phyloP scores from a whole-genome alignment of 2,329 filamentous ascomycete genomes.

The Sordariomycetes sp. region DNA sequence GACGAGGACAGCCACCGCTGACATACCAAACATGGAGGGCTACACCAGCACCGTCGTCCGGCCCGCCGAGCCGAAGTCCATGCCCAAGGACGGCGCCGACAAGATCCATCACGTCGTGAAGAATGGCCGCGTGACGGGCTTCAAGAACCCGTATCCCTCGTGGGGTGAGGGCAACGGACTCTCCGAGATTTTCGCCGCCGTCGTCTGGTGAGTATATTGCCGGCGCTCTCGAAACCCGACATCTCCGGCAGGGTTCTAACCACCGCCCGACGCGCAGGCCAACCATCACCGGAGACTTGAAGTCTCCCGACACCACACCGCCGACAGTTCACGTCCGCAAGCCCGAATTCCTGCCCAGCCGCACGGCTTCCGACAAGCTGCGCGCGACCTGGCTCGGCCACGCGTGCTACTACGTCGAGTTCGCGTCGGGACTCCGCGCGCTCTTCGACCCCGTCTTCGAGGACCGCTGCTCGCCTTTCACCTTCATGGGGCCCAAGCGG shows the following conservation, averaged over 20 bases:
- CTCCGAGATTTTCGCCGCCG: not conserved
- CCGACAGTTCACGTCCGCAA: conserved; percentile 54
- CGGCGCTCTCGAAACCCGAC: not conserved
- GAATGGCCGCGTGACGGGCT: conserved; percentile 23
- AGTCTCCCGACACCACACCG: conserved; percentile 45
- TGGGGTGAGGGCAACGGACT: conserved; percentile 12
- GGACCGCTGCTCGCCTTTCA: conserved; percentile 68
- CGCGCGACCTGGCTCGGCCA: conserved; percentile 92
- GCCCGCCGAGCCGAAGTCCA: conserved; percentile 12
- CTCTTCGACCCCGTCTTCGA: conserved; percentile 93
- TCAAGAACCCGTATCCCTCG: conserved; percentile 39
- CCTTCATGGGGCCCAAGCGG: conserved; percentile 57
- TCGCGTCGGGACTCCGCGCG: conserved; percentile 71
- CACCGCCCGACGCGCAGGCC: conserved; percentile 14
- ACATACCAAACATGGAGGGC: conserved; percentile 5
- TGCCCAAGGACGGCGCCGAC: conserved; percentile 18
- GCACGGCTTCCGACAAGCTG: conserved; percentile 43
- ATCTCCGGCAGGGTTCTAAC: not conserved
- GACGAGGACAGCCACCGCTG: not conserved
- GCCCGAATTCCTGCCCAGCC: conserved; percentile 51
- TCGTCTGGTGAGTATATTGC: conserved; percentile 6
- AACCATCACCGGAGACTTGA: conserved; percentile 23
- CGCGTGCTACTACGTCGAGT: conserved; percentile 88
- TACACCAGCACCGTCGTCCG: conserved; percentile 11
- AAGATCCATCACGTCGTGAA: conserved; percentile 26